These are phyloP conservation scores for Athelia sp. DNA, from an alignment of 1,284 basidiomycete species.

Conservation along the genomic window DNA sequence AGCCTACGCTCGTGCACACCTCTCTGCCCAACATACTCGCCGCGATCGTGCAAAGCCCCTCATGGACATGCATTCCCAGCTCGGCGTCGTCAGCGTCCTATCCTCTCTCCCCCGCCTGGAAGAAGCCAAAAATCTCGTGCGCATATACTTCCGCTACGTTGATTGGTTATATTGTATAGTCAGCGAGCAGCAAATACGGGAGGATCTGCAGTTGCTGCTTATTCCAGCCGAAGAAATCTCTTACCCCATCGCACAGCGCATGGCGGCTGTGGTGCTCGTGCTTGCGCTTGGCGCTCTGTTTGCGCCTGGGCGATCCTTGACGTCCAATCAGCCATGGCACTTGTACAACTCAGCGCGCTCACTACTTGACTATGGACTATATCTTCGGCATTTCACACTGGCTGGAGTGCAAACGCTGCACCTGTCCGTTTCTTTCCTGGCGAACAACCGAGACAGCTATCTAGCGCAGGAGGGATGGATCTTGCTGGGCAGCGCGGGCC, in stretches of 20 bases:
- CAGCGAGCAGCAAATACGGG: background rate
- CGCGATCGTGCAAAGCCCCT: background rate
- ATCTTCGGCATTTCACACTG: slow-evolving; percentile 14
- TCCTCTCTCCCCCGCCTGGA: background rate
- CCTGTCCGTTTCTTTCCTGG: slow-evolving; percentile 16
- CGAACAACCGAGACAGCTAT: slow-evolving; percentile 14
- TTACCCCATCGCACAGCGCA: background rate
- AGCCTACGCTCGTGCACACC: background rate
- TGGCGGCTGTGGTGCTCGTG: slow-evolving; percentile 9
- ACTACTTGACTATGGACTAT: slow-evolving; percentile 12
- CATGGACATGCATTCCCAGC: background rate
- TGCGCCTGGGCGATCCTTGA: slow-evolving; percentile 11
- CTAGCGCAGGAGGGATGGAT: slow-evolving; percentile 19
- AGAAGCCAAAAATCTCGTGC: background rate
- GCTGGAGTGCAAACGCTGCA: slow-evolving; percentile 18
- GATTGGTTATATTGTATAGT: slow-evolving; percentile 1
- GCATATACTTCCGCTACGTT: slow-evolving; percentile 1
- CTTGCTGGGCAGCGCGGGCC: slow-evolving; percentile 16
- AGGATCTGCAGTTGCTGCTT: background rate
- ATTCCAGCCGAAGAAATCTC: background rate
- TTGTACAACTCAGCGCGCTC: slow-evolving; percentile 14
- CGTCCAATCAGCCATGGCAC: slow-evolving; percentile 7
- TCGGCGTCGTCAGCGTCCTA: background rate
- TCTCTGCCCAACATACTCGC: background rate
- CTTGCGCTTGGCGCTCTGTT: slow-evolving; percentile 17